phyloP scores from a whole-genome alignment of 768 basidiomycete species.

The Kwoniella europaea region DNA sequence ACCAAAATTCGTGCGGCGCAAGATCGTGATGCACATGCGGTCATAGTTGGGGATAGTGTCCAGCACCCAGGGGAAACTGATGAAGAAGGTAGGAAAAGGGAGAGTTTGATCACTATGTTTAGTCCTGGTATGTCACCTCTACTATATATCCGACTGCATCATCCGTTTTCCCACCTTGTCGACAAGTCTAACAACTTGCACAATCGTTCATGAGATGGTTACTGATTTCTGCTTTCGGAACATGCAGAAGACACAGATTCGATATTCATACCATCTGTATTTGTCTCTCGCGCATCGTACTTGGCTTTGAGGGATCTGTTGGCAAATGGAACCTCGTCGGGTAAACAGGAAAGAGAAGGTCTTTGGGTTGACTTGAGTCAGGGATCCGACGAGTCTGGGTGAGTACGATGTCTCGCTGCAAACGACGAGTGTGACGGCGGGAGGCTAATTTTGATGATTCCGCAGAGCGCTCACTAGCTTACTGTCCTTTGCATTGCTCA shows the following conservation, averaged over 20 bases:
- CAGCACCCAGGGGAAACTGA: conserved; percentile 61
- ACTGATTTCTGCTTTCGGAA: conserved; percentile 2
- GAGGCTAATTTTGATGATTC: conserved; percentile 4
- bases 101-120: conserved; percentile 87
- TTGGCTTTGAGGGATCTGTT: conserved; percentile 72
- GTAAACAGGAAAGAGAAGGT: conserved; percentile 28
- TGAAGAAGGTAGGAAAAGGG: conserved; percentile 60
- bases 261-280: conserved; percentile 81
- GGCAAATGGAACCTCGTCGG: conserved; percentile 71
- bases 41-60: conserved; percentile 88
- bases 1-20: conserved; percentile 76
- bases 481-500: conserved; percentile 75
- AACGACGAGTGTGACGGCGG: no score
- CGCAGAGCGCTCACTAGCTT: conserved; percentile 58
- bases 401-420: conserved; percentile 10
- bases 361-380: conserved; percentile 55
- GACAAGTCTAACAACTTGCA: neutral
- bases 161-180: no score
- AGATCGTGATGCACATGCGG: conserved; percentile 77
- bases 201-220: neutral
- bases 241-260: conserved; percentile 75
- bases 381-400: conserved; percentile 48
- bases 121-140: conserved; percentile 69
- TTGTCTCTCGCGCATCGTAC: conserved; percentile 85
- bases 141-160: no score